Evolutionary conservation across 805 yeast genomes (phyloP).

Genomic region (Zygosaccharomyces kombuchaensis): DNA sequence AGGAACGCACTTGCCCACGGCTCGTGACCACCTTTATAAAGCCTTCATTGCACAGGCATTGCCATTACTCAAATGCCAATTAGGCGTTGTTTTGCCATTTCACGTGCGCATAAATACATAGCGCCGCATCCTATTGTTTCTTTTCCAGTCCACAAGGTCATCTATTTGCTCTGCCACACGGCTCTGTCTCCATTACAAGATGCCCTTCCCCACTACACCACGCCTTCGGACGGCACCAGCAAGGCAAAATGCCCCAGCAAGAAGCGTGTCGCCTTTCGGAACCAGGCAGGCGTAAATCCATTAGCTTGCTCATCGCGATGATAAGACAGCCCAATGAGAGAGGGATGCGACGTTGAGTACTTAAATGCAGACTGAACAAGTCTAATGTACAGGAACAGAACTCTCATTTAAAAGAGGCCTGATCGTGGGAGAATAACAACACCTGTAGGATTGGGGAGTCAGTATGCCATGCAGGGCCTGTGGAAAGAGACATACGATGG

Average conservation of each 20-base stretch:
- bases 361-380: background rate
- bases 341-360: slow-evolving; percentile 2
- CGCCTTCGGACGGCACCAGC: slow-evolving; percentile 5
- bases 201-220: slow-evolving; percentile 1
- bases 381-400: too few species aligned
- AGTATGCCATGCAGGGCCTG: slow-evolving; percentile 7
- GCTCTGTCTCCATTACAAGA: background rate
- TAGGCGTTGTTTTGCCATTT: background rate
- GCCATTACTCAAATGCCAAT: too few species aligned
- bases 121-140: slow-evolving; percentile 3
- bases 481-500: slow-evolving; percentile 41
- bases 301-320: slow-evolving; percentile 3
- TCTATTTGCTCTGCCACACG: background rate
- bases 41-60: too few species aligned
- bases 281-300: slow-evolving; percentile 2
- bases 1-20: too few species aligned
- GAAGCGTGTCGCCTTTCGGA: background rate
- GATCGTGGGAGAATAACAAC: background rate
- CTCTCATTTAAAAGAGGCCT: background rate
- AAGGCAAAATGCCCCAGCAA: slow-evolving; percentile 1
- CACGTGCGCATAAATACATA: background rate
- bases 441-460: background rate
- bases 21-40: too few species aligned
- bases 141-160: background rate
- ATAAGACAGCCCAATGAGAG: slow-evolving; percentile 5